Evolutionary conservation across 371 early-diverging fungal genomes (phyloP), one percentile per base, ranked within the genome.

Genomic region (Thermomucor indicae-seudaticae): DNA sequence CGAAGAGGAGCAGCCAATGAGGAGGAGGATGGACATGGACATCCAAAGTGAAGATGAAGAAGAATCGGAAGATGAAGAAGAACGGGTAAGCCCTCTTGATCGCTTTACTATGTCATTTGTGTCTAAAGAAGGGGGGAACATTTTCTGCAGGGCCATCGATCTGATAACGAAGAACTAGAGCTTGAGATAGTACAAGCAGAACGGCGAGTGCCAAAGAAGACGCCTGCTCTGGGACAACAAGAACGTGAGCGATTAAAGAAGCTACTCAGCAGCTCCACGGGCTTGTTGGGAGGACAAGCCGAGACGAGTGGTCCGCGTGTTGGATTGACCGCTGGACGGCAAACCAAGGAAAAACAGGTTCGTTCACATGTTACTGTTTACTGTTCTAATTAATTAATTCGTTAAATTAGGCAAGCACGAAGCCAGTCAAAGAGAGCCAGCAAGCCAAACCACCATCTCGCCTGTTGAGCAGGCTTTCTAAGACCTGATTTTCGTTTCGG

Each of bases 1-100:
- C 4, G 39, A 49, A 12, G 38, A 35, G 19, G 30, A 37, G 14
- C n/a, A n/a, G n/a, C n/a, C n/a, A n/a, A n/a, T n/a, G n/a, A n/a
- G n/a, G n/a, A n/a, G n/a, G n/a, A 32, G 14, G 7, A 34, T 17
- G 23, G 50, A 27, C 6, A 39, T 29, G 22, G 27, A 38, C 7
- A 19, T 30, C 28, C 48, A 47, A 24, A 47, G 42, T 12, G 51
- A 47, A 14, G 54, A 58, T 6, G 47, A 47, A 5, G 40, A 53
- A 0, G 54, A 53, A 31, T 31, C 42, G 11, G 43, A 49, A 19
- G 38, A 37, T 22, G 53, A 40, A 14, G 52, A 38, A 14, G 49
- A 49, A 6, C 37, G n/a, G n/a, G n/a, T n/a, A 28, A 37, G 32
- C 23, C 23, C 34, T 32, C 25, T 17, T 16, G 28, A 40, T n/a